These are phyloP conservation scores for Ceratocystis diversiconidia DNA, from an alignment of 2,329 filamentous ascomycete species.

Conservation along the genomic window DNA sequence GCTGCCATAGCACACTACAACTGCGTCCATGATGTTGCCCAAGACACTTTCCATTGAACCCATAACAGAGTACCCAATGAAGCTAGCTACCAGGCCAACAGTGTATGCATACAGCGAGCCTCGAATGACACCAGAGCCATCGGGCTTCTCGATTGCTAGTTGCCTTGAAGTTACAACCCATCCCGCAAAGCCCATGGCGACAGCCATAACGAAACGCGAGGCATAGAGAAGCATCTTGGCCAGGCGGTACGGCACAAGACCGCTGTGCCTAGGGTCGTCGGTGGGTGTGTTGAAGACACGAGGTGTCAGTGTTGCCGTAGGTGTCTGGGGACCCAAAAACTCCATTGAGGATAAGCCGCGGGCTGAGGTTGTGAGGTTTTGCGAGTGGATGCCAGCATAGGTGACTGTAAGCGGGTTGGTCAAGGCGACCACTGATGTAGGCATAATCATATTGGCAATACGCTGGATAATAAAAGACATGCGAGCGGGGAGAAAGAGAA, in stretches of 20 bases:
- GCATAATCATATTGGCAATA: conserved; percentile 65
- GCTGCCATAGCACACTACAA: conserved; percentile 87
- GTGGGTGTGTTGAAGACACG: conserved; percentile 33
- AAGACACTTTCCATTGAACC: conserved; percentile 82
- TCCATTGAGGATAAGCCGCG: conserved; percentile 68
- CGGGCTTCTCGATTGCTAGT: conserved; percentile 46
- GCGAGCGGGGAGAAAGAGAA: conserved; percentile 68
- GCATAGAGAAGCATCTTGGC: conserved; percentile 86
- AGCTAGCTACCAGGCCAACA: conserved; percentile 79
- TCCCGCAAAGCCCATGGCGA: conserved; percentile 81
- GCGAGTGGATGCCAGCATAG: conserved; percentile 85
- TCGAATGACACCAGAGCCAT: conserved; percentile 37
- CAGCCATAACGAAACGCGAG: conserved; percentile 79
- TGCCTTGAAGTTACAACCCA: conserved; percentile 88
- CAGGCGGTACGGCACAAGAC: conserved; percentile 74
- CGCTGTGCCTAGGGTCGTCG: conserved; percentile 24
- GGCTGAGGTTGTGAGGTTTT: conserved; percentile 63
- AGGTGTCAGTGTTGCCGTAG: conserved; percentile 57
- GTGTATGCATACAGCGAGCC: conserved; percentile 92
- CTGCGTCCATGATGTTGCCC: conserved; percentile 73
- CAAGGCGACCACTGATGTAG: conserved; percentile 68
- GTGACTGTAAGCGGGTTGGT: conserved; percentile 88
- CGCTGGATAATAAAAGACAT: conserved; percentile 51
- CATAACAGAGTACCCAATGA: conserved; percentile 87
- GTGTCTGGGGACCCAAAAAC: conserved; percentile 58